Percentiles rank a stretch among this genome's conserved stretches.
Evolutionary conservation across 2,329 filamentous ascomycete genomes (phyloP).

Genomic region (Domatiomyces globalis): DNA sequence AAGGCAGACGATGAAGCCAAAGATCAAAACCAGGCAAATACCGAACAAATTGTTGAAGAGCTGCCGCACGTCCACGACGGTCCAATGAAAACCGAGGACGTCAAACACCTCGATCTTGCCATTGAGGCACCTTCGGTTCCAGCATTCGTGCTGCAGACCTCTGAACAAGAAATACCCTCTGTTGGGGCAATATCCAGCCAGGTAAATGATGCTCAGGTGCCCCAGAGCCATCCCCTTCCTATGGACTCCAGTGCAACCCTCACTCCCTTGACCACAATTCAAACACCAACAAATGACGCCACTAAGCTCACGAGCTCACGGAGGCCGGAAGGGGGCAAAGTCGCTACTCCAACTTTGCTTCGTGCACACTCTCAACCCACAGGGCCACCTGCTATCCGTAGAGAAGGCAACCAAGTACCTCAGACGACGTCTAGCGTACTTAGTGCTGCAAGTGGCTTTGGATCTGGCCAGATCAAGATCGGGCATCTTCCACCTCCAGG

Average conservation of each 20-base stretch:
- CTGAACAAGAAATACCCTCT: background rate
- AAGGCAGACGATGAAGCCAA: constrained; percentile 5
- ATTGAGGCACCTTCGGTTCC: constrained; percentile 2
- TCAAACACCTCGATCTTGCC: constrained; percentile 50
- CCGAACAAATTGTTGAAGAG: background rate
- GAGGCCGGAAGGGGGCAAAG: too few species aligned
- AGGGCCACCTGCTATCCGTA: constrained; percentile 21
- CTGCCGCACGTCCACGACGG: constrained; percentile 11
- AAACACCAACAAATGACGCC: background rate
- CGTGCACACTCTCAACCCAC: constrained; percentile 40
- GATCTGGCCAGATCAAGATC: constrained; percentile 7
- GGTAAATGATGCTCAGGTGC: background rate
- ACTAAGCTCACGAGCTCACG: background rate
- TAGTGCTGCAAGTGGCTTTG: constrained; percentile 15
- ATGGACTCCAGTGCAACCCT: background rate
- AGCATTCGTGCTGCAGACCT: background rate
- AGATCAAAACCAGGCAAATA: background rate
- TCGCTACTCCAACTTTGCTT: constrained; percentile 33
- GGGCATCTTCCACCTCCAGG: background rate
- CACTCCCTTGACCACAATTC: background rate
- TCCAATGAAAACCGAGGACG: constrained; percentile 34
- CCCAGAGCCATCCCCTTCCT: background rate
- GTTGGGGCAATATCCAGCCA: background rate
- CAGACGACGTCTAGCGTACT: constrained; percentile 15
- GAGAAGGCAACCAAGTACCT: background rate